Evolutionary conservation across 495 filamentous ascomycete species (phyloP).

Genomic region (Penicillium atrosanguineum): DNA sequence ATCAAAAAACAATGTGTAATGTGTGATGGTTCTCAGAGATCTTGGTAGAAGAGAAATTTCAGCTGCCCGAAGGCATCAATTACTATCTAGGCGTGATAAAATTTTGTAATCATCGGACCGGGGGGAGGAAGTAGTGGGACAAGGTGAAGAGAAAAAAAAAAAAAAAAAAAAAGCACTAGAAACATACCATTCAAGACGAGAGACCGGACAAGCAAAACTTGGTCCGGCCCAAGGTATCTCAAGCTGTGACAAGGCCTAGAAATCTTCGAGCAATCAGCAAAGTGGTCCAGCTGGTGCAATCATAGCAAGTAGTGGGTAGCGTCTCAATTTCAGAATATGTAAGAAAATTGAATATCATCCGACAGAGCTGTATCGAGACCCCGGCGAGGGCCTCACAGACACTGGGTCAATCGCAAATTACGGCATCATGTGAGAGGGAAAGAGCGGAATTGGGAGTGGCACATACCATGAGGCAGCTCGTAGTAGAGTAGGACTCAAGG

Average conservation of each 20-base stretch:
- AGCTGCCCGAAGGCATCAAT: slow-evolving; percentile 65
- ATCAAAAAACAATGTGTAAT: slow-evolving; percentile 16
- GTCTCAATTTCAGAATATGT: slow-evolving; percentile 81
- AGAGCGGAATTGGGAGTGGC: background rate
- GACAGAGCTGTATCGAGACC: slow-evolving; percentile 67
- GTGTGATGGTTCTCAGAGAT: slow-evolving; percentile 68
- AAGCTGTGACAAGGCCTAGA: background rate
- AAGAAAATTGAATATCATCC: slow-evolving; percentile 94
- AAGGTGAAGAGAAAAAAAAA: background rate
- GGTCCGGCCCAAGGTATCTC: background rate
- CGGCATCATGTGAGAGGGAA: slow-evolving; percentile 66
- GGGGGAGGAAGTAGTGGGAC: background rate
- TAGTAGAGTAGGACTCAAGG: background rate
- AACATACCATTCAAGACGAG: background rate
- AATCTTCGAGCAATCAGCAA: slow-evolving; percentile 33
- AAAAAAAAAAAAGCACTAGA: slow-evolving; percentile 3
- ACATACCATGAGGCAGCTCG: slow-evolving; percentile 29
- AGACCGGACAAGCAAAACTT: background rate
- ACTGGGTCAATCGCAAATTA: slow-evolving; percentile 97
- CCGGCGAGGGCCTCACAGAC: slow-evolving; percentile 83
- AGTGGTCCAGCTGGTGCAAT: slow-evolving; percentile 10
- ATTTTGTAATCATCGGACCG: slow-evolving; percentile 69
- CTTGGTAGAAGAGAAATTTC: slow-evolving; percentile 72
- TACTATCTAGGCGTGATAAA: slow-evolving; percentile 81
- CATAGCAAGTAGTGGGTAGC: slow-evolving; percentile 10